A percentile compares a stretch with the other conserved stretches of the same genome.
phyloP scores from a whole-genome alignment of 805 yeast species.

The Blastobotrys americana region DNA sequence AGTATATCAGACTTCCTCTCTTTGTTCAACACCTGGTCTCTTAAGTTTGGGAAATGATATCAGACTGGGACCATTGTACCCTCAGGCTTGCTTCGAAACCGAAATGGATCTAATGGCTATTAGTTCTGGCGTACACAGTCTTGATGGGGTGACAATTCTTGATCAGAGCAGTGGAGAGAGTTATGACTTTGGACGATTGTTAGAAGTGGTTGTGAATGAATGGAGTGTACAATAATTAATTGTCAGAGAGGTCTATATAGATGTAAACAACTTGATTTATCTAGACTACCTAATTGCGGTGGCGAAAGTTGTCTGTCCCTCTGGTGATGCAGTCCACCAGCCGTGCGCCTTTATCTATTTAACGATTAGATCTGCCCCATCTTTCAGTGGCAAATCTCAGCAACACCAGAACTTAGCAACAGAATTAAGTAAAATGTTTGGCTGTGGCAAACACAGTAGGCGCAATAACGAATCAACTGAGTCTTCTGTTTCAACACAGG shows the following conservation, averaged over 20 bases:
- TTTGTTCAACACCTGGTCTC: conserved; percentile 42
- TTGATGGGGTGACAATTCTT: conserved; percentile 58
- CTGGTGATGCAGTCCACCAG: no score
- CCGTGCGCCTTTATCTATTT: no score
- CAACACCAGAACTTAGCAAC: no score
- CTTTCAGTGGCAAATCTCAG: no score
- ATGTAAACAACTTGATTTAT: no score
- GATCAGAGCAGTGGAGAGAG: conserved; percentile 61
- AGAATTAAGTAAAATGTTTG: not conserved
- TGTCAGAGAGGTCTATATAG: no score
- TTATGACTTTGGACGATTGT: conserved; percentile 59
- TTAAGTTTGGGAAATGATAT: conserved; percentile 60
- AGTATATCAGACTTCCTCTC: conserved; percentile 27
- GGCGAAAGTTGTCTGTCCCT: no score
- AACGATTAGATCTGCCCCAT: no score
- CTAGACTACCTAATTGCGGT: no score
- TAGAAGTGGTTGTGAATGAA: conserved; percentile 53
- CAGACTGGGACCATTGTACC: conserved; percentile 53
- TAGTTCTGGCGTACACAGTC: conserved; percentile 54
- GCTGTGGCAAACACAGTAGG: not conserved
- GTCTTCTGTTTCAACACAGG: no score
- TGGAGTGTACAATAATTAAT: no score
- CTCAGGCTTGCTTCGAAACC: conserved; percentile 57
- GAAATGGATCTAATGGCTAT: conserved; percentile 54
- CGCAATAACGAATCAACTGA: not conserved